A percentile compares a stretch with the other conserved stretches of the same genome.
These are phyloP conservation scores for Cladophialophora yegresii DNA, from an alignment of 2,329 filamentous ascomycete species.

Conservation along the genomic window DNA sequence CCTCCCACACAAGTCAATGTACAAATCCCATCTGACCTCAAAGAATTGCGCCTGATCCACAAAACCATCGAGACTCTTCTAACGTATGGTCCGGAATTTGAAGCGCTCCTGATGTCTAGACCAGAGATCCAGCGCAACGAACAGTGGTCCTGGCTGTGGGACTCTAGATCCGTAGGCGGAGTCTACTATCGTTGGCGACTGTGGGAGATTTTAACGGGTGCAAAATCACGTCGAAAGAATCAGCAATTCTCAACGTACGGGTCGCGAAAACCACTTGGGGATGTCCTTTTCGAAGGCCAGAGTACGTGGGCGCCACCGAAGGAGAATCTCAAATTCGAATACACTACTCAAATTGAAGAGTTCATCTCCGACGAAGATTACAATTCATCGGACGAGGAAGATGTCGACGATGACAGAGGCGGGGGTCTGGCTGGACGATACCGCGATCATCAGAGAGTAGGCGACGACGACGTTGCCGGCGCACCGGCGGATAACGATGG, in stretches of 20 bases:
- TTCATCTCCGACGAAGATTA: slow-evolving; percentile 83
- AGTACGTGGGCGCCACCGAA: slow-evolving; percentile 77
- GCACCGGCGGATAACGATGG: slow-evolving; percentile 45
- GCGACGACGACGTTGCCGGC: slow-evolving; percentile 35
- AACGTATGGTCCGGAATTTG: slow-evolving; percentile 80
- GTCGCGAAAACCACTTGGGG: slow-evolving; percentile 42
- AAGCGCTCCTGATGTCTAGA: slow-evolving; percentile 86
- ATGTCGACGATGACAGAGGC: slow-evolving; percentile 52
- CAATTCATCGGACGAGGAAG: slow-evolving; percentile 82
- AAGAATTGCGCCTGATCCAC: slow-evolving; percentile 80
- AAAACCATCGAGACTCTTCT: slow-evolving; percentile 80
- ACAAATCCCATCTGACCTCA: slow-evolving; percentile 73
- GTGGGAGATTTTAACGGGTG: slow-evolving; percentile 79
- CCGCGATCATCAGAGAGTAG: slow-evolving; percentile 40
- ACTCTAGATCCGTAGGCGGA: slow-evolving; percentile 74
- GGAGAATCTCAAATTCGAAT: slow-evolving; percentile 75
- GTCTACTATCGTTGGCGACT: slow-evolving; percentile 92
- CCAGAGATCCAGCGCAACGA: slow-evolving; percentile 81
- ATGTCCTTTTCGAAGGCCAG: slow-evolving; percentile 70
- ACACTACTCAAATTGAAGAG: slow-evolving; percentile 72
- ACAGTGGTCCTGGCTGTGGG: slow-evolving; percentile 93
- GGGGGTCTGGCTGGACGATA: slow-evolving; percentile 48
- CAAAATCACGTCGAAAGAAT: slow-evolving; percentile 40
- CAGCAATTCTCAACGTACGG: slow-evolving; percentile 20
- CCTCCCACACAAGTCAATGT: slow-evolving; percentile 66